phyloP scores from a whole-genome alignment of 176 grass and related monocot species.

The Triticum dicoccoides region DNA sequence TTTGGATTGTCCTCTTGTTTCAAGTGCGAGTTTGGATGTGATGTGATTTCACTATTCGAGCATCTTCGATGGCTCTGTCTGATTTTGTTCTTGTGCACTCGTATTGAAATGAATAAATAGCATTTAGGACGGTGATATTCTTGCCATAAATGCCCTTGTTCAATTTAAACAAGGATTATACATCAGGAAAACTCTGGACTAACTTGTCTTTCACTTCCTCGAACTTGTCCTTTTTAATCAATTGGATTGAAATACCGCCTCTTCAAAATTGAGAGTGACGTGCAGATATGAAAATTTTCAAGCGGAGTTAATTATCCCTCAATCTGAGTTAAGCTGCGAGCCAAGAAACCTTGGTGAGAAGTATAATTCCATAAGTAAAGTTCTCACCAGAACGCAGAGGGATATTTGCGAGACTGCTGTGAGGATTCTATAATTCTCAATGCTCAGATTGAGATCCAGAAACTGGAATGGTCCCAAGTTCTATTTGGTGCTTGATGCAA shows the following conservation, averaged over 20 bases:
- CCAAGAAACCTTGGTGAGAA: background rate
- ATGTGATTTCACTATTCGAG: background rate
- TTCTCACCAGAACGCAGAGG: background rate
- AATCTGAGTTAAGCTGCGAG: background rate
- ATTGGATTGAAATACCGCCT: background rate
- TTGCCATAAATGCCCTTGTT: conserved; percentile 1
- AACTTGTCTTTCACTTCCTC: background rate
- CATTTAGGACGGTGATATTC: conserved; percentile 23
- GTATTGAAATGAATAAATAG: background rate
- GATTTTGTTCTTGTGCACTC: background rate
- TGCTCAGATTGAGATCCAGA: background rate
- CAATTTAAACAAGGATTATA: background rate
- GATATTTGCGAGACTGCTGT: background rate
- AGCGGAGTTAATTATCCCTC: background rate
- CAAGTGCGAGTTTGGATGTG: background rate
- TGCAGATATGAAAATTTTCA: background rate
- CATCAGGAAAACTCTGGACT: background rate
- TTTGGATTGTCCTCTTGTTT: background rate
- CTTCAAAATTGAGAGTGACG: background rate
- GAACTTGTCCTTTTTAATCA: background rate
- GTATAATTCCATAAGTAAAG: background rate
- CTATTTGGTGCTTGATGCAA: background rate
- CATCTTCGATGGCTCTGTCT: background rate
- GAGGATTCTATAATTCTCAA: background rate
- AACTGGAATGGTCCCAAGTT: background rate